A percentile compares a stretch with the other conserved stretches of the same genome.
Conservation (phyloP, 225 moss, liverwort and hornwort genomes). For the Lunularia cruciata region DNA sequence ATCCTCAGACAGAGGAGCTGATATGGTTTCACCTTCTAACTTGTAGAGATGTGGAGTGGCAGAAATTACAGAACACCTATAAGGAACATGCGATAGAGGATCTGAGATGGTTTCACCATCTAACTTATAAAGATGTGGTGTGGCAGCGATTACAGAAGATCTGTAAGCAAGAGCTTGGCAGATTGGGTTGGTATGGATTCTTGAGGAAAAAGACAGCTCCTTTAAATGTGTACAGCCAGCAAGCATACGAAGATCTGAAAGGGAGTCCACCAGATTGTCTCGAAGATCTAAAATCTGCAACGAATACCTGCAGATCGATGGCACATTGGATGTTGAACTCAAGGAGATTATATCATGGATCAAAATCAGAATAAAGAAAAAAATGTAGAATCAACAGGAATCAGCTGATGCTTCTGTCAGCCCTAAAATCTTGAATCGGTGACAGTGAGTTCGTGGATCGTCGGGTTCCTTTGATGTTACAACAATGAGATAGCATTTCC, state of each 20-base stretch:
- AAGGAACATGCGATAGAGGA: conserved; percentile 26
- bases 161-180: conserved; percentile 61
- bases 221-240: conserved; percentile 57
- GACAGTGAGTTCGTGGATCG: no score
- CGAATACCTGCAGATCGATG: conserved; percentile 55
- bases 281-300: conserved; percentile 71
- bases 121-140: conserved; percentile 43
- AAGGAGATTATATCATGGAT: no score
- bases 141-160: conserved; percentile 53
- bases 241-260: conserved; percentile 64
- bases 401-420: no score
- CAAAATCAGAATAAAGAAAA: no score
- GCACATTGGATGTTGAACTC: neutral
- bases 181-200: conserved; percentile 62
- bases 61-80: conserved; percentile 56
- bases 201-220: conserved; percentile 58
- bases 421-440: no score
- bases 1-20: neutral
- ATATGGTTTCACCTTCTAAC: conserved; percentile 53
- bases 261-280: conserved; percentile 60
- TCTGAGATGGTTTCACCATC: conserved; percentile 49
- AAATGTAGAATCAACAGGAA: no score
- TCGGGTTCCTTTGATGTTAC: no score
- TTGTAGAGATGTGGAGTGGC: conserved; percentile 42
- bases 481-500: no score